These are phyloP conservation scores for Cornus kousa DNA, from an alignment of 148 eudicot species.

Conservation along the genomic window DNA sequence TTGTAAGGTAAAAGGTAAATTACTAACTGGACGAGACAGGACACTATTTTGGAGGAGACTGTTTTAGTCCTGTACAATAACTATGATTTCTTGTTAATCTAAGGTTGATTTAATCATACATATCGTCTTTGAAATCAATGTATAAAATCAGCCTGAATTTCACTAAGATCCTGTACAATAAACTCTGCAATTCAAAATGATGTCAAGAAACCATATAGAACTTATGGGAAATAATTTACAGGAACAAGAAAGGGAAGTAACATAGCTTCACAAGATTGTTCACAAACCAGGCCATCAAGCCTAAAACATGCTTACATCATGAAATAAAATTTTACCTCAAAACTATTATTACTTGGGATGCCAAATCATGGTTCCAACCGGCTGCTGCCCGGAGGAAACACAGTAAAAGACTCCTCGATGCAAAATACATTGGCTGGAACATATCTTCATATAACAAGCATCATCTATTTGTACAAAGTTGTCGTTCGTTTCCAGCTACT, in stretches of 20 bases:
- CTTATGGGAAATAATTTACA: neutral
- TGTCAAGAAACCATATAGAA: neutral
- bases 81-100: too few relatives aligned
- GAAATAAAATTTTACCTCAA: neutral
- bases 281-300: conserved; percentile 5
- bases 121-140: too few relatives aligned
- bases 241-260: neutral
- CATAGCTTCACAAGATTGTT: neutral
- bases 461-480: neutral
- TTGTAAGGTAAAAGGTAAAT: too few relatives aligned
- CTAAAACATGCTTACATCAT: neutral
- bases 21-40: too few relatives aligned
- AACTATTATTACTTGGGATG: neutral
- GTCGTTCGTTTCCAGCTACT: neutral
- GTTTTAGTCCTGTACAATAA: too few relatives aligned
- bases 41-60: too few relatives aligned
- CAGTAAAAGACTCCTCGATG: neutral
- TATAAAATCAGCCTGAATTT: too few relatives aligned
- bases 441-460: neutral
- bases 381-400: neutral
- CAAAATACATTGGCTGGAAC: neutral
- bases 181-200: neutral
- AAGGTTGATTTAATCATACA: too few relatives aligned
- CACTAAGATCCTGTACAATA: neutral
- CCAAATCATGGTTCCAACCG: neutral